Base-by-base conservation (phyloP, 257 asterid genomes). In the Nicotiana noctiflora region DNA sequence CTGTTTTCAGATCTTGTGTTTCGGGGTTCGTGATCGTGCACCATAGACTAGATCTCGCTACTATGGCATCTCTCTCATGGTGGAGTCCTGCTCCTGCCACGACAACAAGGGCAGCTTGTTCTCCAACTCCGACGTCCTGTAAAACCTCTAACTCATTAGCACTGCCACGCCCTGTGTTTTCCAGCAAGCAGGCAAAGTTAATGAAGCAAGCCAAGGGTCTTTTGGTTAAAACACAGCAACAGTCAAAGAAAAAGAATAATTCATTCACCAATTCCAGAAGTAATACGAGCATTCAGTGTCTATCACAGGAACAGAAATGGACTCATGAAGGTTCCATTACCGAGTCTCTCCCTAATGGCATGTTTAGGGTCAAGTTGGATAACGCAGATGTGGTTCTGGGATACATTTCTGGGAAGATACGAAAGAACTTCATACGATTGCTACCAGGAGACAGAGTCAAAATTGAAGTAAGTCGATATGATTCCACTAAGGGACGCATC, bases 261-360 rank as follows among this genome's bases (percentile, higher is more conserved):
- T 6, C 18, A 51, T 14, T 5, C 40, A 49, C 44, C 62, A 23
- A 49, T 74, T 74, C 79, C 44, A 49, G 62, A 74, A 32, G 77
- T 17, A 21, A 32, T 70, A 79, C 18, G 18, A 64, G 21, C 75
- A 57, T 79, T 56, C 82, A 70, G 76, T 64, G 77, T 25, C 64
- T 57, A 53, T 37, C 82, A 5, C 77, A 67, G 55, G 82, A 79
- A 51, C 82, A 79, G 68, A 80, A 80, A 61, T 52, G 63, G 79
- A 66, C 79, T 55, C 82, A 81, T 23, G 85, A 82, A 44, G 85
- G 85, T 29, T 77, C 70, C 55, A 77, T 82, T 15, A 65, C 82
- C 14, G 86, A 83, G 49, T 83, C 83, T 44, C 83, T 83, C 55
- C 80, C 83, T 68, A 83, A 83, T 64, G 83, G 86, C 61, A 83